Evolutionary conservation across 2,329 filamentous ascomycete species (phyloP), one percentile per base, ranked within the genome.

Genomic region (Aspergillus nomiae): DNA sequence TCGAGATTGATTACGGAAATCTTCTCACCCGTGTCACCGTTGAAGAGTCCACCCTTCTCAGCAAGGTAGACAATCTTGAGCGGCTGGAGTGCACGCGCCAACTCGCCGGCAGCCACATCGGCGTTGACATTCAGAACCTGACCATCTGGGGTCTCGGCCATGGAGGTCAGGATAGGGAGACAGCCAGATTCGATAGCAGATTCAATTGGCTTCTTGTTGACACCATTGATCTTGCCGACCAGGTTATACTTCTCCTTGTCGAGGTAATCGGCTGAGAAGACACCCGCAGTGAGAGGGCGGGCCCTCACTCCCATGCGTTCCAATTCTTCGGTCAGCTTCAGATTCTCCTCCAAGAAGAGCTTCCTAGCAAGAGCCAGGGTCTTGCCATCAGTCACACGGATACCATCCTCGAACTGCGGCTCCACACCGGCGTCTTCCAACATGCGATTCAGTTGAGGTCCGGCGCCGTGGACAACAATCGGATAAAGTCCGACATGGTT

Each of bases 11-110:
- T 98, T 63, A 91, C 92, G 7, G 94, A 97, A 74, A 98, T 98
- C 83, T 97, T 96, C 83, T 94, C 90, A 63, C 90, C 91, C n/a
- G 90, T 92, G 67, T 96, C 92, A 63, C 93, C 94, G 76, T 98
- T 92, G 81, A 97, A 96, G 38, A 99, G 82, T 9, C 94, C 95
- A 56, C 95, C 95, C 85, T 98, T 98, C 82, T 99, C 95, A 6
- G 93, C 96, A n/a, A 98, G 85, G 77, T 97, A 99, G 64, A 99
- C 94, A 65, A 98, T 94, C 87, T 99, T 99, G 73, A 98, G 83
- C 30, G 95, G 95, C 80, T 98, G 90, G 59, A 99, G 84, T 61
- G 91, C 88, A 64, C 92, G 89, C 28, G 95, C 94, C 65, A 99
- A 85, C 81, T 97, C 94, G 68, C 94, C 94, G 34, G 95, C 95